Conservation (phyloP, 2,329 filamentous ascomycete genomes). For the Dactylonectria macrodidyma region DNA sequence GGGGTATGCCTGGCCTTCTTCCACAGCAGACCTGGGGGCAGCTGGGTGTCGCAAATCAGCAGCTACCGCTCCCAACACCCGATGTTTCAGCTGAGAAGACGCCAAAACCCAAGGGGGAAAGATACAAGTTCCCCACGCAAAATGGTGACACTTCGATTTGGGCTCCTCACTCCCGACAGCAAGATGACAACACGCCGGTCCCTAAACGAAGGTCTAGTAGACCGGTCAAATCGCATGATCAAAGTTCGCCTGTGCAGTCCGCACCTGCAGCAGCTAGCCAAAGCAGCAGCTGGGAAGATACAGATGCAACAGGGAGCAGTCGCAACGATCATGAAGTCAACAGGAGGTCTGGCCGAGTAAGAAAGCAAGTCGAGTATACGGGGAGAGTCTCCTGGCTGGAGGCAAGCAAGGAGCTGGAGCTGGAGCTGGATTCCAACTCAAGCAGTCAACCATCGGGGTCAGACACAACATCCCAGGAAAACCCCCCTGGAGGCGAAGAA, state of each 20-base stretch:
- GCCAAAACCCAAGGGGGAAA: slow-evolving; percentile 39
- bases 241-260: neutral
- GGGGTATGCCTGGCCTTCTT: slow-evolving; percentile 32
- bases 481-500: slow-evolving; percentile 13
- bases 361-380: slow-evolving; percentile 49
- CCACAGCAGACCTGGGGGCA: slow-evolving; percentile 20
- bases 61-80: slow-evolving; percentile 6
- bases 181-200: slow-evolving; percentile 18
- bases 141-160: slow-evolving; percentile 53
- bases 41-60: neutral
- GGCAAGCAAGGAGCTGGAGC: slow-evolving; percentile 32
- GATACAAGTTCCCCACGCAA: slow-evolving; percentile 53
- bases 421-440: slow-evolving; percentile 20
- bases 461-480: slow-evolving; percentile 20
- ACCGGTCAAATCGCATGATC: slow-evolving; percentile 2
- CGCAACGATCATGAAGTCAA: slow-evolving; percentile 33
- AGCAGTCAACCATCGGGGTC: slow-evolving; percentile 33
- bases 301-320: neutral
- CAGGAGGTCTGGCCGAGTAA: slow-evolving; percentile 47
- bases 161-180: slow-evolving; percentile 42
- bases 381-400: slow-evolving; percentile 51
- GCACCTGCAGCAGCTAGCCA: neutral
- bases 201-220: slow-evolving; percentile 2
- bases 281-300: slow-evolving; percentile 5
- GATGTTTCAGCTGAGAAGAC: slow-evolving; percentile 15